Conservation (phyloP, 805 yeast genomes). For the Cyberlindnera petersonii region DNA sequence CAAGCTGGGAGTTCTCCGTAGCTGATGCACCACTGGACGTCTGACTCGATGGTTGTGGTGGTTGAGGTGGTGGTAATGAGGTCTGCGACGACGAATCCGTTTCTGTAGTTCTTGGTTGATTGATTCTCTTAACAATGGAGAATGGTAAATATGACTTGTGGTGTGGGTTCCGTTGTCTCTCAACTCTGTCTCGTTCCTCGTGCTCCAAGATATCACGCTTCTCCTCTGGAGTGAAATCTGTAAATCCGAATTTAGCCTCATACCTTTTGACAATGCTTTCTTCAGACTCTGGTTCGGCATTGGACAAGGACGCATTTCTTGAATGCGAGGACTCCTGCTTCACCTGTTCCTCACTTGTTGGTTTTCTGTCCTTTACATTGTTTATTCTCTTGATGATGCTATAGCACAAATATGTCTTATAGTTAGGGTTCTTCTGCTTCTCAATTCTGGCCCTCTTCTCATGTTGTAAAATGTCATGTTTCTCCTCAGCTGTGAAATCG, state of each 20-base stretch:
- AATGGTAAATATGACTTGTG: conserved; percentile 24
- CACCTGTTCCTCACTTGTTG: conserved; percentile 1
- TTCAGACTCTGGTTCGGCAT: conserved; percentile 8
- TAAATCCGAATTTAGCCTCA: conserved; percentile 18
- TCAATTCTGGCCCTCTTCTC: conserved; percentile 28
- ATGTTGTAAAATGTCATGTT: conserved; percentile 29
- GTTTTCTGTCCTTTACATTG: conserved; percentile 18
- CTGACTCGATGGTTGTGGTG: neutral
- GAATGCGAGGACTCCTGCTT: conserved; percentile 2
- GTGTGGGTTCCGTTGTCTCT: conserved; percentile 18
- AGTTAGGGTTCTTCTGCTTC: conserved; percentile 25
- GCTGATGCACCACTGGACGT: neutral
- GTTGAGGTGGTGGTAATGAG: neutral
- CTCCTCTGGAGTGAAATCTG: conserved; percentile 24
- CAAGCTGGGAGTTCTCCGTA: neutral
- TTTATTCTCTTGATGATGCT: conserved; percentile 29
- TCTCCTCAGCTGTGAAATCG: conserved; percentile 29
- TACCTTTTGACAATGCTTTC: conserved; percentile 22
- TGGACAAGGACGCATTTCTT: neutral
- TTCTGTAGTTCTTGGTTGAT: conserved; percentile 11
- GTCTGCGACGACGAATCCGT: neutral
- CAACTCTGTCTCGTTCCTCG: conserved; percentile 23
- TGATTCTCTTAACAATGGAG: conserved; percentile 22
- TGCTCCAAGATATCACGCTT: conserved; percentile 25
- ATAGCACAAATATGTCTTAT: conserved; percentile 28